These are phyloP conservation scores for Colletotrichum plurivorum DNA, from an alignment of 2,329 filamentous ascomycete genomes.

Conservation along the genomic window DNA sequence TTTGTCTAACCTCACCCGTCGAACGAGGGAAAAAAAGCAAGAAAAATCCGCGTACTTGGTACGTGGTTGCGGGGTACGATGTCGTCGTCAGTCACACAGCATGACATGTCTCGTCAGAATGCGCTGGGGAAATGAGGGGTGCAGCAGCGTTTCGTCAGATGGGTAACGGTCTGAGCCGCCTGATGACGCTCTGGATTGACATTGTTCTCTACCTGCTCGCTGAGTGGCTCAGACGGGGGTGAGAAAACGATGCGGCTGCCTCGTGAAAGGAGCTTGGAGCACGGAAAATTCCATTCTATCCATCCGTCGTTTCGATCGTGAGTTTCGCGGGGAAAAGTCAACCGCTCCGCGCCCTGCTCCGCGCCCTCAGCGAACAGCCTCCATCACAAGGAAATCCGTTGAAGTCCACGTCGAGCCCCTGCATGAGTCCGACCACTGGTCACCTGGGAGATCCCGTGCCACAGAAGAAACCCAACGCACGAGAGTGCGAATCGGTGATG, in stretches of 20 bases:
- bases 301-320: not conserved
- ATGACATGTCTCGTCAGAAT: not conserved
- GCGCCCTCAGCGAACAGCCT: not conserved
- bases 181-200: constrained; percentile 9
- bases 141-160: constrained; percentile 21
- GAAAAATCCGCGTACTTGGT: too few relatives aligned
- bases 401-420: not conserved
- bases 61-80: constrained; percentile 9
- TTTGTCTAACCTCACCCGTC: not conserved
- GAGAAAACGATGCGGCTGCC: not conserved
- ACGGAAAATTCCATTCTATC: not conserved
- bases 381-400: constrained; percentile 1
- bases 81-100: not conserved
- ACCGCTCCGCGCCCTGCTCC: constrained; percentile 7
- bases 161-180: constrained; percentile 6
- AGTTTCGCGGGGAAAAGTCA: not conserved
- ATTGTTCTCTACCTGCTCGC: not conserved
- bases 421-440: constrained; percentile 9
- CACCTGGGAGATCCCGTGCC: not conserved
- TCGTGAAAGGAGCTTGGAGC: not conserved
- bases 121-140: not conserved
- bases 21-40: too few relatives aligned
- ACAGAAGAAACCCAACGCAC: constrained; percentile 3
- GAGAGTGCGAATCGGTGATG: not conserved
- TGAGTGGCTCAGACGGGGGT: not conserved